A percentile compares a stretch with the other conserved stretches of the same genome.
Conservation (phyloP, 306 rosid genomes). For the Pyrus betulifolia region DNA sequence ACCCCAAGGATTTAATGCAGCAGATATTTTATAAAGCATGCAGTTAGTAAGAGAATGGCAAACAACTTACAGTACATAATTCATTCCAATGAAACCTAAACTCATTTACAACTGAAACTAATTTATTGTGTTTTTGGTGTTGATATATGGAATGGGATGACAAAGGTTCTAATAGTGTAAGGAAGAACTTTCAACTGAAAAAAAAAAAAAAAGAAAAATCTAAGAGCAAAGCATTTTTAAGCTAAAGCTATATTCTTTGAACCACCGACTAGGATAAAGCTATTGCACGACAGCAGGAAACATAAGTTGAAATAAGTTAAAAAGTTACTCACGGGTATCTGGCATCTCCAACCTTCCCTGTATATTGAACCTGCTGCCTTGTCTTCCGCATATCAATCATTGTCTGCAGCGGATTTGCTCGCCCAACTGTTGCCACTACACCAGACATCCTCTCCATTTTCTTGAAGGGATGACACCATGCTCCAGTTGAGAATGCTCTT, state of each 20-base stretch:
- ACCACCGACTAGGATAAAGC: not conserved
- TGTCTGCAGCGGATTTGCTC: slow-evolving; percentile 89
- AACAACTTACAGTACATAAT: not conserved
- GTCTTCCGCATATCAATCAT: slow-evolving; percentile 79
- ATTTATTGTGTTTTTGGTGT: not conserved
- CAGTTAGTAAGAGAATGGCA: not conserved
- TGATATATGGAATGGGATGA: not conserved
- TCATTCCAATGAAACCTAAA: not conserved
- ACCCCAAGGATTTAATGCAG: not conserved
- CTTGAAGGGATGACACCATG: slow-evolving; percentile 93
- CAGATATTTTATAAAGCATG: not conserved
- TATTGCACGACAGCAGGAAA: not conserved
- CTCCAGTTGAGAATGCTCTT: slow-evolving; percentile 95
- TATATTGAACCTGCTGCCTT: slow-evolving; percentile 91
- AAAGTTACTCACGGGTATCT: slow-evolving; percentile 88
- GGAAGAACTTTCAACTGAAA: not conserved
- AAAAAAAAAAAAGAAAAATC: not conserved
- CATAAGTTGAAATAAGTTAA: slow-evolving; percentile 8
- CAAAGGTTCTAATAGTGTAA: not conserved
- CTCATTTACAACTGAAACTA: not conserved
- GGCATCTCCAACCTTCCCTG: slow-evolving; percentile 96
- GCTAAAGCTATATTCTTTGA: not conserved
- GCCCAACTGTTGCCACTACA: slow-evolving; percentile 78
- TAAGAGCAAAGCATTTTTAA: not conserved
- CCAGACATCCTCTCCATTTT: slow-evolving; percentile 86